Conservation (phyloP, 441 rosid genomes). For the Rhodomyrtus psidioides region DNA sequence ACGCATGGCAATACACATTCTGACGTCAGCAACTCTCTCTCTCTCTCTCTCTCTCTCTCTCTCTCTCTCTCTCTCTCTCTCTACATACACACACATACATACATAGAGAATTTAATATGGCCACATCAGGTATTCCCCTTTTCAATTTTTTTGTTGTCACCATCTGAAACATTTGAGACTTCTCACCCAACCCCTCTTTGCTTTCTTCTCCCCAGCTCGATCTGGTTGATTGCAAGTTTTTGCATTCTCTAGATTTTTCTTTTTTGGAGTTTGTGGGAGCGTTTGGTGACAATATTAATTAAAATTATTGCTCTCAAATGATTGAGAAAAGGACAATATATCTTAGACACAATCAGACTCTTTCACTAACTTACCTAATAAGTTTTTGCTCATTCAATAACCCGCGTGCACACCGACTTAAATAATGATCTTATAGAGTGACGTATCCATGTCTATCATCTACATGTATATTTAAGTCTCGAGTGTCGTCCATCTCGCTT, state of each 20-base stretch:
- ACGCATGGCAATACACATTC: neutral
- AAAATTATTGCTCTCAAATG: neutral
- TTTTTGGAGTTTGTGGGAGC: neutral
- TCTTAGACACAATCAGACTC: neutral
- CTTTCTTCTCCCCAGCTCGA: neutral
- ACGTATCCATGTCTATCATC: neutral
- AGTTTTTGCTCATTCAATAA: neutral
- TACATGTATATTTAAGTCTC: neutral
- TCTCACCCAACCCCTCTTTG: neutral
- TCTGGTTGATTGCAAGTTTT: neutral
- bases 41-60: no score
- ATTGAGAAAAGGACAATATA: neutral
- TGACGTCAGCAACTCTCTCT: neutral
- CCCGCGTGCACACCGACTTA: neutral
- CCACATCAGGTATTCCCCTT: neutral
- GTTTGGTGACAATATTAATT: neutral
- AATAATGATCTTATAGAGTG: neutral
- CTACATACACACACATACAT: no score
- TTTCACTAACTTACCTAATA: neutral
- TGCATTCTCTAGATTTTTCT: neutral
- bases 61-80: no score
- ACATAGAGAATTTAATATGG: neutral
- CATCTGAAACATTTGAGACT: neutral
- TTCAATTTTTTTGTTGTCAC: neutral
- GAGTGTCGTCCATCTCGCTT: no score